These are phyloP conservation scores for Mycena amicta DNA, from an alignment of 768 basidiomycete species.

Conservation along the genomic window DNA sequence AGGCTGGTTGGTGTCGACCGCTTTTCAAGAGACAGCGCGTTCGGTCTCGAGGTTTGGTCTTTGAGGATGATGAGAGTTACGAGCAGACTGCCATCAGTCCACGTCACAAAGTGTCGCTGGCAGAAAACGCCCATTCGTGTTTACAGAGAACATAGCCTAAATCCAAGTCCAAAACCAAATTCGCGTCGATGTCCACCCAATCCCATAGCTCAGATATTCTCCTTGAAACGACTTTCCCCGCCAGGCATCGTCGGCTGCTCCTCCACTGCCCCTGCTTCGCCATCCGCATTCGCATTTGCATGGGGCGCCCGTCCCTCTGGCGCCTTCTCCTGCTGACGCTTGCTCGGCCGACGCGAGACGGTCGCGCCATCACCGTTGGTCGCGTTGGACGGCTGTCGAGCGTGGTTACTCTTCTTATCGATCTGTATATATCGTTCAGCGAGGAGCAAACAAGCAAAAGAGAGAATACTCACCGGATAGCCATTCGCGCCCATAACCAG, in stretches of 20 bases:
- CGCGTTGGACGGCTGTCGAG: conserved; percentile 15
- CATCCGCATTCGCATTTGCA: conserved; percentile 10
- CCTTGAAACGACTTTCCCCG: conserved; percentile 25
- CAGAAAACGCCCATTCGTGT: too few relatives aligned
- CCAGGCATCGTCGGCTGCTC: conserved; percentile 18
- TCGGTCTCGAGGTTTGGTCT: too few relatives aligned
- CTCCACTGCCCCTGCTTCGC: too few relatives aligned
- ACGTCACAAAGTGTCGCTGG: too few relatives aligned
- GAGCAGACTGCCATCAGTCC: too few relatives aligned
- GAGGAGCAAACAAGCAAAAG: not conserved
- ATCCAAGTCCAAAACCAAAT: too few relatives aligned
- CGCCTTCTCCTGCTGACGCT: conserved; percentile 74
- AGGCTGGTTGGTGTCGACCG: too few relatives aligned
- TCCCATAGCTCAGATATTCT: conserved; percentile 18
- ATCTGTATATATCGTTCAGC: conserved; percentile 28
- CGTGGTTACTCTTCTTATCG: conserved; percentile 39
- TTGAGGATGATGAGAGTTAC: too few relatives aligned
- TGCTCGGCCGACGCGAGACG: conserved; percentile 48
- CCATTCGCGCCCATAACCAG: conserved; percentile 55
- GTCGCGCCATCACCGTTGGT: conserved; percentile 32
- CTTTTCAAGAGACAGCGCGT: too few relatives aligned
- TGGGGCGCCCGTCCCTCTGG: conserved; percentile 57
- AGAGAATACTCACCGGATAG: conserved; percentile 56
- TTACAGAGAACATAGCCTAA: too few relatives aligned
- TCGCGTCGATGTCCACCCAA: not conserved